Evolutionary conservation across 2,329 filamentous ascomycete species (phyloP), one percentile per base, ranked within the genome.

Genomic region (Cercospora zeina): DNA sequence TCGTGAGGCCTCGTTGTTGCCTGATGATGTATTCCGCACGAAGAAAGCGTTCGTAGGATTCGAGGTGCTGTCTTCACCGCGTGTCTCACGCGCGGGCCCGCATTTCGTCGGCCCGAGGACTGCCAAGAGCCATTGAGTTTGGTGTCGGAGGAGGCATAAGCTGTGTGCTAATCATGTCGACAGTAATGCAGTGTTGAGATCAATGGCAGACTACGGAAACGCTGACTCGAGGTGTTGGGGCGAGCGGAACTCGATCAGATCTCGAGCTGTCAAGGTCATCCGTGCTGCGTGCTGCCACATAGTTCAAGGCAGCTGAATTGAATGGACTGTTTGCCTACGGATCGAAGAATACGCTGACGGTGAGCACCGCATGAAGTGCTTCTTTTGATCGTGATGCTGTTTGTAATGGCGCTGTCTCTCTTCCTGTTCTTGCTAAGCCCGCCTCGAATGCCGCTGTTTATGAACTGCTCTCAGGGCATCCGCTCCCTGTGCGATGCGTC

Each of bases 1-100:
- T 33, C 13, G 30, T 51, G 13, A 21, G 24, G n/a, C n/a, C 30
- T 14, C n/a, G 47, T 13, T 51, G 47, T 33, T 16, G 47, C 47
- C 47, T 51, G 47, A 5, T 30, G 30, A 27, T 11, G 47, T 9
- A 30, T 33, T 11, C 9, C 27, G 47, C 30, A 10, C 24, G 30
- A 51, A 51, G 24, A 13, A 30, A 33, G 47, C 24, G 47, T 51
- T 47, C 47, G 47, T 51, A 31, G 47, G 47, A 51, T 51, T 51
- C 47, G 47, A 51, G 47, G 27, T 30, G 47, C 24, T 16, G 27
- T 51, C 47, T 51, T 51, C 24, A 31, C 47, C 24, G 24, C 47
- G 47, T 33, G 24, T 51, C 27, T 51, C 24, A 24, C 24, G 47
- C 47, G 47, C 47, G 2, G 47, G 2, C 47, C 47, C 47, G 30